A percentile compares a stretch with the other conserved stretches of the same genome.
Conservation (phyloP, 352 stramenopile genomes). For the Globisporangium splendens region DNA sequence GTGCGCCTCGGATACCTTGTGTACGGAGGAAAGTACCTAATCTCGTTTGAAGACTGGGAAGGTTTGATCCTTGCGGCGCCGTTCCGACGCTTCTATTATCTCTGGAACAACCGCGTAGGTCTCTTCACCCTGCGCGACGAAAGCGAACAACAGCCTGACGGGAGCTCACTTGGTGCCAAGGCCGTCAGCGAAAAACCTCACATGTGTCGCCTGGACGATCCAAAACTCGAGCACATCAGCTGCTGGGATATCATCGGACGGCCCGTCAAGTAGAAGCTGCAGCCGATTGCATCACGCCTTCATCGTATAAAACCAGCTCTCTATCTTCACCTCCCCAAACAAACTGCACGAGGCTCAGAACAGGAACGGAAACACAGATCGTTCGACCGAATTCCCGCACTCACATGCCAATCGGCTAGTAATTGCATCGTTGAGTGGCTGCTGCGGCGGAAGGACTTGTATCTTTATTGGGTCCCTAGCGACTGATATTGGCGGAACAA, state of each 20-base stretch:
- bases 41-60: constrained; percentile 13
- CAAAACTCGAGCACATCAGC: neutral
- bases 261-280: neutral
- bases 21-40: constrained; percentile 6
- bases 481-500: too few species aligned
- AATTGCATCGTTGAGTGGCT: too few species aligned
- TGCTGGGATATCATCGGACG: constrained; percentile 1
- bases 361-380: too few species aligned
- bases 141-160: neutral
- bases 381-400: neutral
- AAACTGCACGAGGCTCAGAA: too few species aligned
- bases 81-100: constrained; percentile 5
- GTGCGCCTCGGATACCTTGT: constrained; percentile 17
- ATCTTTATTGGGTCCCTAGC: too few species aligned
- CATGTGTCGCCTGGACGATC: constrained; percentile 8
- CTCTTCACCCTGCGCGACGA: constrained; percentile 6
- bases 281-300: too few species aligned
- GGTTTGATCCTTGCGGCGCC: neutral
- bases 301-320: neutral
- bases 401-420: too few species aligned
- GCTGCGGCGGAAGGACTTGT: too few species aligned
- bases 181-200: constrained; percentile 3
- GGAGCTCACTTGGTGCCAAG: neutral
- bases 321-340: neutral
- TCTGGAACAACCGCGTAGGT: constrained; percentile 14